Evolutionary conservation across 225 moss, liverwort and hornwort genomes (phyloP).

Genomic region (Sphagnum contortum): DNA sequence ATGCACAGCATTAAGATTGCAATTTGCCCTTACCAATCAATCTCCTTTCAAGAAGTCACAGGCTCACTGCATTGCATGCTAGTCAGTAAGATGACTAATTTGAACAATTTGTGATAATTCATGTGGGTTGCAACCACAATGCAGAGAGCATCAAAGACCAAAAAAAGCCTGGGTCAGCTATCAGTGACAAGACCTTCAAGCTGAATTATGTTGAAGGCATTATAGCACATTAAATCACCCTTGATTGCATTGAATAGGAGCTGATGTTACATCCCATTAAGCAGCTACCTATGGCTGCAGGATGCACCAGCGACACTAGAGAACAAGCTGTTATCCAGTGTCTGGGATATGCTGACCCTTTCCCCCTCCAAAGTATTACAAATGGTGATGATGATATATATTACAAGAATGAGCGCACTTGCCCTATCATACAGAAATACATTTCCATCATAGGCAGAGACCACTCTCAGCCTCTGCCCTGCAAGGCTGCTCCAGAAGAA

Average conservation of each 20-base stretch:
- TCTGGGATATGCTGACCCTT: conserved; percentile 22
- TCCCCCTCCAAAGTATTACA: conserved; percentile 16
- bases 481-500: conserved; percentile 1
- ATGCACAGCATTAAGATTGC: too few species aligned
- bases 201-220: too few species aligned
- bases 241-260: conserved; percentile 53
- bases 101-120: too few species aligned
- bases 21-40: too few species aligned
- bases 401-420: conserved; percentile 62
- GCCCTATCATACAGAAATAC: conserved; percentile 51
- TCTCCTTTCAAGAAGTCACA: too few species aligned
- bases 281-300: conserved; percentile 38
- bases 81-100: too few species aligned
- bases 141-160: too few species aligned
- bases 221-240: conserved; percentile 14
- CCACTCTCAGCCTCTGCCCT: conserved; percentile 2
- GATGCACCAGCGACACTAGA: conserved; percentile 51
- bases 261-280: conserved; percentile 54
- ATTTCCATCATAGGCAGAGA: conserved; percentile 12
- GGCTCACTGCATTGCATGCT: too few species aligned
- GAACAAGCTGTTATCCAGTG: conserved; percentile 60
- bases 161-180: too few species aligned
- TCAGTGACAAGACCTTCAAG: too few species aligned
- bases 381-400: conserved; percentile 55
- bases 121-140: too few species aligned